Base-by-base conservation (phyloP, 352 stramenopile genomes). In the Pythium oligandrum region DNA sequence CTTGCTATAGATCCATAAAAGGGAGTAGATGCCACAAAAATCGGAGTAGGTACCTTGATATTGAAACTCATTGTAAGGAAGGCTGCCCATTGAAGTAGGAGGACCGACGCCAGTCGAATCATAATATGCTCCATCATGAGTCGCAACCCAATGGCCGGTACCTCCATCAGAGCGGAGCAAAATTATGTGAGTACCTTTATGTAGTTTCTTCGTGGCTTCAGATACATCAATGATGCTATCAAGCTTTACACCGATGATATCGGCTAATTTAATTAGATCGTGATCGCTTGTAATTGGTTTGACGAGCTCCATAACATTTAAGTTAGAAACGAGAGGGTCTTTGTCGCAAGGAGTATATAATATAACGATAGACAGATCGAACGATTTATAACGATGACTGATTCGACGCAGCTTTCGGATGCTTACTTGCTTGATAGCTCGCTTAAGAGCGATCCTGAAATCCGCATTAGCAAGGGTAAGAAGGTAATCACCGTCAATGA, bases 181-280 rank as follows among this genome's bases (percentile, higher is more conserved):
- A 44, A 60, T 53, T 6, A 60, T 26, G 17, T 44, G 53, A 10
- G 26, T 44, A 3, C 53, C 53, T 49, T 35, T 60, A 10, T n/a
- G 17, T 39, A 60, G n/a, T 39, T 44, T 38, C 6, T 49, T 42
- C 4, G 53, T 36, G 31, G 53, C 34, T 49, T 60, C 53, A 60
- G 30, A 8, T 26, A 60, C 40, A 30, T 8, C 17, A 4, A 39
- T 26, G 5, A 60, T 49, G 34, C 39, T 39, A 44, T 60, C 53
- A 33, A 60, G 10, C 9, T 53, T 4, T 33, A 60, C 17, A 32
- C 49, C 36, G 3, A 60, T 32, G 42, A 39, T 53, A 30, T 60
- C 49, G 33, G 53, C 53, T 44, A 60, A 48, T 30, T 53, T 39
- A 26, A 60, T 60, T 31, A 60, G 26, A 43, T 60, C 54, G 38